Evolutionary conservation across 306 rosid species (phyloP).

Genomic region (Castanopsis chinensis): DNA sequence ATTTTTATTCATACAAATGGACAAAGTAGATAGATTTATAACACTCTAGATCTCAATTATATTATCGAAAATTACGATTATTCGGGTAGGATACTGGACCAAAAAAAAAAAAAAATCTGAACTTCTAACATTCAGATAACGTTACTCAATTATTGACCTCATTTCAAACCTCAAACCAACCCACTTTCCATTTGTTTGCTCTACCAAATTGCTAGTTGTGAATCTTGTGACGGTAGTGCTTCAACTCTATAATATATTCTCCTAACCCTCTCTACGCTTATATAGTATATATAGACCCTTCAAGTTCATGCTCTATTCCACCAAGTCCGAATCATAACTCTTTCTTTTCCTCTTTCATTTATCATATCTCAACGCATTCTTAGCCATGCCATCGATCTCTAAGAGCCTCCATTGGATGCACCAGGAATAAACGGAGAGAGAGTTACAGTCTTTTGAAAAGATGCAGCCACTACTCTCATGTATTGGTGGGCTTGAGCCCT

Average conservation of each 20-base stretch:
- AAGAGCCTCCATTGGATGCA: neutral
- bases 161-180: too few species aligned
- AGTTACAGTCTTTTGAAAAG: neutral
- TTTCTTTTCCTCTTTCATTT: neutral
- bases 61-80: too few species aligned
- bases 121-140: too few species aligned
- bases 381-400: neutral
- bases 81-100: too few species aligned
- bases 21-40: too few species aligned
- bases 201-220: neutral
- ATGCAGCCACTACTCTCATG: constrained; percentile 20
- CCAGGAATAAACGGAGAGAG: neutral
- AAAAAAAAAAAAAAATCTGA: too few species aligned
- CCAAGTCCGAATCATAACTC: neutral
- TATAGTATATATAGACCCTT: too few species aligned
- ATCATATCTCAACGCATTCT: neutral
- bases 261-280: neutral
- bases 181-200: too few species aligned
- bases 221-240: neutral
- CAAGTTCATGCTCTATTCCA: too few species aligned
- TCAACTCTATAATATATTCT: neutral
- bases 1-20: too few species aligned
- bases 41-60: too few species aligned
- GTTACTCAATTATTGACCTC: too few species aligned
- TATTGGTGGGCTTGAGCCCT: constrained; percentile 37